These are phyloP conservation scores for Phytophthora constricta DNA, from an alignment of 352 stramenopile genomes.

Conservation along the genomic window DNA sequence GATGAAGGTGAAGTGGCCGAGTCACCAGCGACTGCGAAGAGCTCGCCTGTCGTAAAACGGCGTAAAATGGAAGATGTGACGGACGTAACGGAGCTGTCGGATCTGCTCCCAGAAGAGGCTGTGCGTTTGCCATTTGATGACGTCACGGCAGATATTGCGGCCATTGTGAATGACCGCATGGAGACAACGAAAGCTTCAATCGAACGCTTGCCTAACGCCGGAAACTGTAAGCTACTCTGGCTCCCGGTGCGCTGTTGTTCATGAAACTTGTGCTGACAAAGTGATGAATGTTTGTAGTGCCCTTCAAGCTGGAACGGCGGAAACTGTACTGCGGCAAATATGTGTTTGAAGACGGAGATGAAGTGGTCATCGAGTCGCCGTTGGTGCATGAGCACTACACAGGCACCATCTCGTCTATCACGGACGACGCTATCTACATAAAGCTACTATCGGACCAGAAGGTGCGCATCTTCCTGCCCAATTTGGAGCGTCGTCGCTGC, in stretches of 20 bases:
- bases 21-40: constrained; percentile 8
- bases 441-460: constrained; percentile 70
- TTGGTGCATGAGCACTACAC: constrained; percentile 76
- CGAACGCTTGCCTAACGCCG: constrained; percentile 30
- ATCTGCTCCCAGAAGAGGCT: constrained; percentile 45
- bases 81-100: constrained; percentile 28
- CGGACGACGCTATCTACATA: constrained; percentile 74
- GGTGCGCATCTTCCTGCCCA: constrained; percentile 63
- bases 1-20: constrained; percentile 40
- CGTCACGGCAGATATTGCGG: constrained; percentile 60
- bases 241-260: neutral
- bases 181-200: constrained; percentile 32
- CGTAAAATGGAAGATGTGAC: constrained; percentile 48
- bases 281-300: constrained; percentile 36
- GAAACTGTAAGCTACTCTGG: constrained; percentile 37
- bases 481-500: constrained; percentile 64
- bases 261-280: constrained; percentile 7
- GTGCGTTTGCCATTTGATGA: constrained; percentile 64
- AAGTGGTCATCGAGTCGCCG: constrained; percentile 71
- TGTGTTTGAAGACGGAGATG: constrained; percentile 83
- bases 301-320: constrained; percentile 58
- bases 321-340: constrained; percentile 72
- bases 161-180: constrained; percentile 53
- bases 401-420: constrained; percentile 80
- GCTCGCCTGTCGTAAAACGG: constrained; percentile 41